Evolutionary conservation across 164 flowering plant species (phyloP), one percentile per base, ranked within the genome.

Genomic region (Aristolochia fimbriata): DNA sequence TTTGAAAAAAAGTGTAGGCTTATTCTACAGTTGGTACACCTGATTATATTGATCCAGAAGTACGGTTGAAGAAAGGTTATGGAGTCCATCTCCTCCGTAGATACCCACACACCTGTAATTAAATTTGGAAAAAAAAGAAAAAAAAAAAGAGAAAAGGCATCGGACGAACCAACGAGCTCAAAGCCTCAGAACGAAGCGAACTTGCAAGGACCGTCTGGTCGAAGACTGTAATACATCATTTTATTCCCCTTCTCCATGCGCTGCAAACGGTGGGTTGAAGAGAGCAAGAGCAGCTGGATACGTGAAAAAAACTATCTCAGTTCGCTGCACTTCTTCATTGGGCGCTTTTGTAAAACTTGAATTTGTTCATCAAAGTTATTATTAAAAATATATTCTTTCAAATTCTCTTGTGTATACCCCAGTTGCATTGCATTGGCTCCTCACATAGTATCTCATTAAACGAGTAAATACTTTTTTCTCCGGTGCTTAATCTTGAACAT

Each of bases 1-100:
- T 37, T 10, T 59, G 68, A 41, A 64, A 13, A n/a, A 62, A 57
- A 27, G 21, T 80, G 66, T 73, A 88, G 96, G 98, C 98, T 41
- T 91, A 86, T 77, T 91, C 98, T 60, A 91, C 98, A 53, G 98
- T 92, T 79, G 98, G 98, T 64, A 92, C 98, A 15, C 96, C 96
- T 67, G 98, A 92, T 66, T 92, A 92, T 69, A 92, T 88, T 69
- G 96, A 96, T 57, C 98, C 96, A 53, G 98, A 91, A 73, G 98
- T 91, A 65, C 68, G 88, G 61, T 66, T 88, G 76, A 92, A 92
- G 83, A 92, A 92, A 76, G 98, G 98, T 68, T 92, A 92, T 77
- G 96, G 96, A 70, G 83, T 87, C 91, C 96, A 92, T 58, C 17
- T 8, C 37, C n/a, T 19, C 33, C 59, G 16, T 16, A 23, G 20